These are phyloP conservation scores for Cairneyella variabilis DNA, from an alignment of 495 filamentous ascomycete genomes.

Conservation along the genomic window DNA sequence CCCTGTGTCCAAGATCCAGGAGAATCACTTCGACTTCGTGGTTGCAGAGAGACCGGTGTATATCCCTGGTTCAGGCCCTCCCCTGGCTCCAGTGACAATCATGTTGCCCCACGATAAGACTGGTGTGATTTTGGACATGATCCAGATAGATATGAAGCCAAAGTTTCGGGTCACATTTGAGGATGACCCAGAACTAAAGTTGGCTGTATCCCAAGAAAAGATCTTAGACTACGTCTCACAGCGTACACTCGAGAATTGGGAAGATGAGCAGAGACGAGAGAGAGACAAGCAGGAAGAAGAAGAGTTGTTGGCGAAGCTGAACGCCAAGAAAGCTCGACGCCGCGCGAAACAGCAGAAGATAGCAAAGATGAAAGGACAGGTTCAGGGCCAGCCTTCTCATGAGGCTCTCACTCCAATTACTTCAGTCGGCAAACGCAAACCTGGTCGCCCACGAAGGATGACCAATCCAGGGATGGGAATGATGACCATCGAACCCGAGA, in stretches of 20 bases:
- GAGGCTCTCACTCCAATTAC: background rate
- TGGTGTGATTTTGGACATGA: slow-evolving; percentile 10
- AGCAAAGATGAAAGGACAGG: background rate
- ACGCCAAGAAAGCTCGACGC: background rate
- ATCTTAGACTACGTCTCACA: slow-evolving; percentile 23
- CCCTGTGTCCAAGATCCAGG: no score
- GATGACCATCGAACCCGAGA: background rate
- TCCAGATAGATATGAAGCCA: background rate
- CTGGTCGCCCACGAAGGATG: background rate
- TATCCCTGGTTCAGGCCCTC: slow-evolving; percentile 22
- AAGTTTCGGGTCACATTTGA: slow-evolving; percentile 14
- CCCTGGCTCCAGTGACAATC: slow-evolving; percentile 13
- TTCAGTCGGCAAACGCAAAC: no score
- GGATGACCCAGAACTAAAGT: slow-evolving; percentile 6
- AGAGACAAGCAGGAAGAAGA: background rate
- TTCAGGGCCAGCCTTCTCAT: background rate
- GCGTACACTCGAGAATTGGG: slow-evolving; percentile 17
- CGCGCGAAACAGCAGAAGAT: background rate
- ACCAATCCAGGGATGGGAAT: background rate
- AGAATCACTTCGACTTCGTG: slow-evolving; percentile 25
- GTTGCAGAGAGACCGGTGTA: slow-evolving; percentile 21
- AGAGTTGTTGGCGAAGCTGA: background rate
- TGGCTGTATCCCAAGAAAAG: slow-evolving; percentile 12
- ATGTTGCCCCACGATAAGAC: slow-evolving; percentile 19
- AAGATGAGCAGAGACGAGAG: background rate